A percentile compares a stretch with the other conserved stretches of the same genome.
These are phyloP conservation scores for Rhizophora apiculata DNA, from an alignment of 345 rosid species.

Conservation along the genomic window DNA sequence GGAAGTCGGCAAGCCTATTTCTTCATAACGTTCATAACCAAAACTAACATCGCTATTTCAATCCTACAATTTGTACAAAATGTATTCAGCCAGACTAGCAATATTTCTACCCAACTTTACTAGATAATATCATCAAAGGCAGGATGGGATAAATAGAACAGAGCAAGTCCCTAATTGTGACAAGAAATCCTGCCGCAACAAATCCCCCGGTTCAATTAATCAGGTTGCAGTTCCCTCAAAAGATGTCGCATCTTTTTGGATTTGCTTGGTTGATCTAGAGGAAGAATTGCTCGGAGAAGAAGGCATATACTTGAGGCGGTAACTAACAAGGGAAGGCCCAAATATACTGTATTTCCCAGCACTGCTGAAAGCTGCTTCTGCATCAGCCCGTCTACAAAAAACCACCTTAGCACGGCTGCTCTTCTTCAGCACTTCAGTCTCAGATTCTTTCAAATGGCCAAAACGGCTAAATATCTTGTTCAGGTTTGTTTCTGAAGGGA, in stretches of 20 bases:
- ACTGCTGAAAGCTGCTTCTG: conserved; percentile 61
- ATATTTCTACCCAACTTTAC: not conserved
- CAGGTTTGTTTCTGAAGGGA: conserved; percentile 45
- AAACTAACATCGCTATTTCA: not conserved
- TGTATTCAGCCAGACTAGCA: not conserved
- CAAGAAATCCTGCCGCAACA: conserved; percentile 1
- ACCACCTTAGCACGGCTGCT: conserved; percentile 54
- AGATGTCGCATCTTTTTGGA: conserved; percentile 11
- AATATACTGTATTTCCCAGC: conserved; percentile 56
- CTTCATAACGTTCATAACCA: not conserved
- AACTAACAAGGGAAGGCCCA: conserved; percentile 50
- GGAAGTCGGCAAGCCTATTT: not conserved
- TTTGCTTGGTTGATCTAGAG: conserved; percentile 14
- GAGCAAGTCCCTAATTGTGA: not conserved
- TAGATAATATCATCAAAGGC: not conserved
- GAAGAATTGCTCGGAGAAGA: conserved; percentile 19
- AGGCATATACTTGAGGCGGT: conserved; percentile 37
- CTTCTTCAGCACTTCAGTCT: conserved; percentile 48
- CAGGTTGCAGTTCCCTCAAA: conserved; percentile 10
- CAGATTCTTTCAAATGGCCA: conserved; percentile 41
- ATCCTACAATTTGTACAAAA: not conserved
- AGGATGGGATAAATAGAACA: not conserved
- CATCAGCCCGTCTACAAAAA: conserved; percentile 47
- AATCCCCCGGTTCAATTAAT: not conserved
- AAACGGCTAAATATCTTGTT: conserved; percentile 52